Evolutionary conservation across 2,329 filamentous ascomycete genomes (phyloP).

Genomic region (Bipolaris oryzae): DNA sequence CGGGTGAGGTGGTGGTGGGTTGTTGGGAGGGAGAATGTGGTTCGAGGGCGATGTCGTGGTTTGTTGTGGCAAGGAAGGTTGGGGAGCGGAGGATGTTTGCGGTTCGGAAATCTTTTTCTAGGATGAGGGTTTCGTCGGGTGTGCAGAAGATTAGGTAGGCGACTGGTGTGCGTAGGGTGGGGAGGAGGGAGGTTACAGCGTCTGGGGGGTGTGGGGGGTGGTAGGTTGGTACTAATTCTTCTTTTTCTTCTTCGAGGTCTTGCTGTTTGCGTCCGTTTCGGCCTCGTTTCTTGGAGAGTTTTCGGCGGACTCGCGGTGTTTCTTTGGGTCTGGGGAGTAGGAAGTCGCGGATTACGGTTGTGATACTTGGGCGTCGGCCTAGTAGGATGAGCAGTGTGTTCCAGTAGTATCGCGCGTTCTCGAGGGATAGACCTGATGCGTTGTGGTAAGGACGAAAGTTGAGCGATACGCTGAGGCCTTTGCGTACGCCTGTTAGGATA

Average conservation of each 20-base stretch:
- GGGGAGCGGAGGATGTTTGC: conserved; percentile 54
- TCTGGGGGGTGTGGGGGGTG: conserved; percentile 16
- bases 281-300: background rate
- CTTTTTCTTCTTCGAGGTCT: background rate
- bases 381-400: conserved; percentile 62
- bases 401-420: conserved; percentile 52
- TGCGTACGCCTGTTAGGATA: conserved; percentile 57
- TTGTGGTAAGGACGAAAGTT: conserved; percentile 60
- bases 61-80: conserved; percentile 63
- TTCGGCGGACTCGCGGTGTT: background rate
- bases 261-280: background rate
- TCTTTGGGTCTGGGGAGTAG: conserved; percentile 40
- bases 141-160: conserved; percentile 65
- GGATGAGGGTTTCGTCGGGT: conserved; percentile 53
- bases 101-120: conserved; percentile 62
- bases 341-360: conserved; percentile 56
- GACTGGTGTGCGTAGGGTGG: conserved; percentile 55
- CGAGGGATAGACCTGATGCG: conserved; percentile 36
- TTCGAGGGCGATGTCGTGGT: conserved; percentile 55
- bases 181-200: conserved; percentile 44
- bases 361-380: conserved; percentile 60
- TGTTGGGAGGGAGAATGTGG: background rate
- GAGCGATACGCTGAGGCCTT: conserved; percentile 55
- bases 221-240: background rate
- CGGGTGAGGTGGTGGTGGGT: background rate